These are phyloP conservation scores for Orbilia javanica DNA, from an alignment of 2,329 filamentous ascomycete species.

Conservation along the genomic window DNA sequence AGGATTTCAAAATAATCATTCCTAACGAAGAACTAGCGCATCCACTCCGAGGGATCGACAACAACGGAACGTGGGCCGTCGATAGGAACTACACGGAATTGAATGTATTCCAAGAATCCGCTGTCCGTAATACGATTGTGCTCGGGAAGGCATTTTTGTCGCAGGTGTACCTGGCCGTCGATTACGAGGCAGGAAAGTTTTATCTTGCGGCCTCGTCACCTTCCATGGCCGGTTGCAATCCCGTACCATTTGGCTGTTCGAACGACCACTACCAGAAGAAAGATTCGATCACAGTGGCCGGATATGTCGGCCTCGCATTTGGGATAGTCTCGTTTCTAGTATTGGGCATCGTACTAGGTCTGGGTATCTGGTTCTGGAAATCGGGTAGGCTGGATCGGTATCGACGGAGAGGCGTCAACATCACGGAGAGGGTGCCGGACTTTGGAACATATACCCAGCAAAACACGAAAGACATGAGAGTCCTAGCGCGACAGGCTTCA, in stretches of 20 bases:
- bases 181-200: constrained; percentile 54
- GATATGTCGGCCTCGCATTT: constrained; percentile 48
- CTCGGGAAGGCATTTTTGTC: constrained; percentile 55
- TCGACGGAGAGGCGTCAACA: constrained; percentile 45
- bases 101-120: constrained; percentile 52
- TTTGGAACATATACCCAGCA: constrained; percentile 48
- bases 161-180: constrained; percentile 44
- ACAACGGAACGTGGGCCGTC: constrained; percentile 43
- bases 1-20: constrained; percentile 39
- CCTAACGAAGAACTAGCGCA: constrained; percentile 47
- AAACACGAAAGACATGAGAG: constrained; percentile 51
- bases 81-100: constrained; percentile 49
- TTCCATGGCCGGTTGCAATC: constrained; percentile 44
- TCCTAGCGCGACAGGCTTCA: constrained; percentile 47
- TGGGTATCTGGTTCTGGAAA: constrained; percentile 55
- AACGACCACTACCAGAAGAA: not conserved
- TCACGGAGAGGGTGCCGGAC: constrained; percentile 40
- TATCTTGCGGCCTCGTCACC: constrained; percentile 50
- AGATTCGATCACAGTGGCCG: constrained; percentile 2
- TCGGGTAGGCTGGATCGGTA: constrained; percentile 47
- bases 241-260: constrained; percentile 23
- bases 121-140: constrained; percentile 50
- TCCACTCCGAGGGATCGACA: constrained; percentile 47
- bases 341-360: constrained; percentile 8
- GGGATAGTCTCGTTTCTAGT: constrained; percentile 36